Evolutionary conservation across 148 eudicot genomes (phyloP), one percentile per base, ranked within the genome.

Genomic region (Spergularia bocconei): DNA sequence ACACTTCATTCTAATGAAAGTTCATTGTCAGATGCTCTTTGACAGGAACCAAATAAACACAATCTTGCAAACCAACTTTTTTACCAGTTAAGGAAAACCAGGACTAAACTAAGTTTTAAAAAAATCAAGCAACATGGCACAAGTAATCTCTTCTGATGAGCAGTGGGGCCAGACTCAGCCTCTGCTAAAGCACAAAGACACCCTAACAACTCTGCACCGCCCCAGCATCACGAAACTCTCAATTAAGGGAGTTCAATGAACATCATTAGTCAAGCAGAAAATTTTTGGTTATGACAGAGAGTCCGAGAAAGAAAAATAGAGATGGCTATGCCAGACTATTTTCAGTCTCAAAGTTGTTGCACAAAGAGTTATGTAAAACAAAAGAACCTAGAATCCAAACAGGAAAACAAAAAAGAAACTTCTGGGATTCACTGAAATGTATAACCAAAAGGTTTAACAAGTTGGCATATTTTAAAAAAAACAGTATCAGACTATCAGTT

Each of bases 201-300:
- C 71, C 92, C 86, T 59, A 92, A 82, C 80, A 92, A 81, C 68
- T 96, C 94, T 80, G 97, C 98, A 54, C 99, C 98, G 61, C 97
- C 97, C 87, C 99, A 92, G 89, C 86, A 87, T 82, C 72, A 79
- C 44, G 59, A 73, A 77, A 61, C 56, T 67, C 50, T 39, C 65
- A 66, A 56, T 14, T 77, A 75, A 84, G 73, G 16, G 19, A 41
- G n/a, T 29, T 72, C 56, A 7, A 48, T 33, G 53, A 2, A 7
- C 20, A 65, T 9, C 50, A 41, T 20, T 39, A 19, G 20, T 14
- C 0, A 15, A 11, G 7, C 38, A 48, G 67, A 21, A 54, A 29
- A 23, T 4, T 21, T 50, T 16, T 13, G 17, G 47, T 29, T 29
- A 65, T 25, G 71, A 11, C 51, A 47, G 21, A 14, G 8, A 20